phyloP scores from a whole-genome alignment of 495 filamentous ascomycete species.

The Penicillium fimorum region DNA sequence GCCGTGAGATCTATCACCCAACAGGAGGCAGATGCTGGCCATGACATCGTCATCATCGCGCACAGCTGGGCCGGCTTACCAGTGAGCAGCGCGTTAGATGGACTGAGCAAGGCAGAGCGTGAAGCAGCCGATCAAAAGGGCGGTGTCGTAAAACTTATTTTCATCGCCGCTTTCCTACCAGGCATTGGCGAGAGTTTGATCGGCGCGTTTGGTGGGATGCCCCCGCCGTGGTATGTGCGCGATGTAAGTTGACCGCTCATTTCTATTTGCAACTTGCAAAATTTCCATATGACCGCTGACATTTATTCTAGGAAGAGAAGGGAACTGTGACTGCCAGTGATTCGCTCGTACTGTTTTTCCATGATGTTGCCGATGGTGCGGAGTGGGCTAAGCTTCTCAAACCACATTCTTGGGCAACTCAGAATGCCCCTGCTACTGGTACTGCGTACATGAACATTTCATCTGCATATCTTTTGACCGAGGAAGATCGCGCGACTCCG shows the following conservation, averaged over 20 bases:
- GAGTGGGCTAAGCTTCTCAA: conserved; percentile 32
- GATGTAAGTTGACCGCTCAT: conserved; percentile 30
- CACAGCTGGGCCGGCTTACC: conserved; percentile 54
- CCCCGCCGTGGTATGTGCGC: conserved; percentile 36
- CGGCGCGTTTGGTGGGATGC: conserved; percentile 32
- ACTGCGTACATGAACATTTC: conserved; percentile 33
- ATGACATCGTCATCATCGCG: conserved; percentile 38
- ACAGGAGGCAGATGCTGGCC: conserved; percentile 25
- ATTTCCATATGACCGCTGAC: neutral
- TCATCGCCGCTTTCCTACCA: conserved; percentile 44
- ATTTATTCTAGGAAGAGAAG: conserved; percentile 20
- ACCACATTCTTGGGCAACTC: conserved; percentile 35
- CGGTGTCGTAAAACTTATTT: conserved; percentile 46
- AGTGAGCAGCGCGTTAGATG: conserved; percentile 48
- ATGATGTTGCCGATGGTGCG: conserved; percentile 38
- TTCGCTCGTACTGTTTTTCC: conserved; percentile 34
- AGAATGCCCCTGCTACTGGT: conserved; percentile 31
- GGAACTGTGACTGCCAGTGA: conserved; percentile 30
- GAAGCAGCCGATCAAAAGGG: conserved; percentile 32
- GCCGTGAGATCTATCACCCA: conserved; percentile 29
- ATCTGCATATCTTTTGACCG: conserved; percentile 35
- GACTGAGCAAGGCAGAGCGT: conserved; percentile 40
- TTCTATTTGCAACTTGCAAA: neutral
- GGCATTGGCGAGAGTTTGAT: conserved; percentile 38
- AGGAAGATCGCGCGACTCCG: conserved; percentile 39